Evolutionary conservation across 192 early-diverging fungal genomes (phyloP).

Genomic region (Podila minutissima): DNA sequence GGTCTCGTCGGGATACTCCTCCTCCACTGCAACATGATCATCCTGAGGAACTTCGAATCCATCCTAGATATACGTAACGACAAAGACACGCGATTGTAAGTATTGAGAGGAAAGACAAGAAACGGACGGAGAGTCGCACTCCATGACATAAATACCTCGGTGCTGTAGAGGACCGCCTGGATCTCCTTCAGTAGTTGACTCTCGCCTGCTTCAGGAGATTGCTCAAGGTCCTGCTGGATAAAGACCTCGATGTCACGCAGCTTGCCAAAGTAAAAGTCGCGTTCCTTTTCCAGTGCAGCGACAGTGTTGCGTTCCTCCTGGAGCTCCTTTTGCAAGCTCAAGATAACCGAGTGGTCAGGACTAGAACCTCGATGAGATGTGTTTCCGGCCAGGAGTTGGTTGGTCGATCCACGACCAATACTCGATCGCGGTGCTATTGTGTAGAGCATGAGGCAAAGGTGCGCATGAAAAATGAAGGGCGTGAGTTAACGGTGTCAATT

Average conservation of each 20-base stretch:
- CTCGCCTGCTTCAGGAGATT: conserved; percentile 54
- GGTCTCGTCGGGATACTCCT: conserved; percentile 66
- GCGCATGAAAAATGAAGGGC: neutral
- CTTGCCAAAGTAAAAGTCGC: conserved; percentile 98
- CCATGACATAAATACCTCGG: conserved; percentile 56
- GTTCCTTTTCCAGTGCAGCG: conserved; percentile 94
- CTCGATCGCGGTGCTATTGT: neutral
- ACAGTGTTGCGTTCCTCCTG: conserved; percentile 86
- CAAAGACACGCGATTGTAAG: neutral
- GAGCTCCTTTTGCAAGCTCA: conserved; percentile 81
- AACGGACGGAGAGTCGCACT: conserved; percentile 4
- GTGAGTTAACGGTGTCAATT: neutral
- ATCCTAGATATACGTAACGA: conserved; percentile 55
- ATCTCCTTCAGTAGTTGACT: conserved; percentile 75
- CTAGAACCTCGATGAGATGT: conserved; percentile 21
- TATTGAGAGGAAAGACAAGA: neutral
- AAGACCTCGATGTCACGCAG: conserved; percentile 93
- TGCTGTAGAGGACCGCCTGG: conserved; percentile 92
- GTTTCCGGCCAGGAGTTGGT: conserved; percentile 25
- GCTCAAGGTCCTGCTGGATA: conserved; percentile 81
- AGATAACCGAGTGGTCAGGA: conserved; percentile 61
- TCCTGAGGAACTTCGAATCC: conserved; percentile 83
- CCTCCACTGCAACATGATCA: conserved; percentile 36
- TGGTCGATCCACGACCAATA: conserved; percentile 1
- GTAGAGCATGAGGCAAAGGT: neutral